A percentile compares a stretch with the other conserved stretches of the same genome.
These are phyloP conservation scores for Cryptosporidium tyzzeri DNA, from an alignment of 169 alveolate species.

Conservation along the genomic window DNA sequence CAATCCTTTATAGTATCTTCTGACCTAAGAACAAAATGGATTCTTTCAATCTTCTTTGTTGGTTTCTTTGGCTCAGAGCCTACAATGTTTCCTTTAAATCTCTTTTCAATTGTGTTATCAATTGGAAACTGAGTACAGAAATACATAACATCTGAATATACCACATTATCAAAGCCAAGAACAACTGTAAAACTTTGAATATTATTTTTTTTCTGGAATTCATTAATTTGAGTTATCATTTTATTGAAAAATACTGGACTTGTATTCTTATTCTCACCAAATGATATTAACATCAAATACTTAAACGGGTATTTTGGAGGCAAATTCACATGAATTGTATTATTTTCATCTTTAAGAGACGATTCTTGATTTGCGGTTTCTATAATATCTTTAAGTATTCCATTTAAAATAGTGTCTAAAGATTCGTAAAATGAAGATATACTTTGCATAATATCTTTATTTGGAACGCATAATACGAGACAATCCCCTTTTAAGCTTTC, in stretches of 20 bases:
- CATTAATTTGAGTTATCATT: neutral
- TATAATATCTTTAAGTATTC: constrained; percentile 6
- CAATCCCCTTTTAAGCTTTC: constrained; percentile 21
- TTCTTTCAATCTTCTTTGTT: neutral
- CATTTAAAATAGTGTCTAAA: constrained; percentile 25
- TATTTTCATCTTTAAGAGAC: constrained; percentile 14
- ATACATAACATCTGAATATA: constrained; percentile 24
- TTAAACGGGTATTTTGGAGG: constrained; percentile 40
- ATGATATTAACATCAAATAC: constrained; percentile 12
- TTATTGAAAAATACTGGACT: constrained; percentile 22
- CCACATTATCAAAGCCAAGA: constrained; percentile 29
- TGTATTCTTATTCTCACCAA: constrained; percentile 3
- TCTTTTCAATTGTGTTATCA: neutral
- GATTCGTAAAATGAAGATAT: neutral
- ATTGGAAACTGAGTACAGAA: constrained; percentile 62
- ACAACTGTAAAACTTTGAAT: constrained; percentile 32
- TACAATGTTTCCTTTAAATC: constrained; percentile 38
- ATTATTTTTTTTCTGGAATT: constrained; percentile 19
- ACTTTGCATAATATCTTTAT: neutral
- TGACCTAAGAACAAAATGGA: neutral
- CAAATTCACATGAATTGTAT: constrained; percentile 10
- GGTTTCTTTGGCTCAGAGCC: constrained; percentile 3
- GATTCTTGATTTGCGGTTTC: constrained; percentile 15
- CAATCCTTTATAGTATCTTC: constrained; percentile 31
- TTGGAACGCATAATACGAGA: constrained; percentile 20